A percentile compares a stretch with the other conserved stretches of the same genome.
These are phyloP conservation scores for Pecoramyces ruminantium DNA, from an alignment of 192 early-diverging fungal species.

Conservation along the genomic window DNA sequence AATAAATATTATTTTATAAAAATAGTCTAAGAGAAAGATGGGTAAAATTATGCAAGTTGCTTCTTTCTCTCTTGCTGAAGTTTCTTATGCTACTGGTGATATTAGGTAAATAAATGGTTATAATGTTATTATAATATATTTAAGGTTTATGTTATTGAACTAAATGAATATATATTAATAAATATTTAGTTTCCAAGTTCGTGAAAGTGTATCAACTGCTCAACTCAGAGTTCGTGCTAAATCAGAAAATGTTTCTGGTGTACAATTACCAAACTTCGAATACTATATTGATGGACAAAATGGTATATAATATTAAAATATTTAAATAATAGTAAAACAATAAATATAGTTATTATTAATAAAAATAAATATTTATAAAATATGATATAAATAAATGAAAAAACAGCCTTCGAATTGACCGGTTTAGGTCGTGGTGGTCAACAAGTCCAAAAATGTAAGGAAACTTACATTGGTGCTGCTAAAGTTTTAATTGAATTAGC, in stretches of 20 bases:
- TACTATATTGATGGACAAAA: slow-evolving; percentile 71
- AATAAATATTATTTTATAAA: too few species aligned
- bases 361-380: too few species aligned
- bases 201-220: slow-evolving; percentile 82
- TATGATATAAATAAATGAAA: too few species aligned
- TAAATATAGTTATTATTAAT: too few species aligned
- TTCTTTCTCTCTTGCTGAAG: slow-evolving; percentile 93
- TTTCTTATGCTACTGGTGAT: slow-evolving; percentile 91
- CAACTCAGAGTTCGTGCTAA: slow-evolving; percentile 80
- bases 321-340: too few species aligned
- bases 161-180: neutral
- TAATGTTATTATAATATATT: too few species aligned
- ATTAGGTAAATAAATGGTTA: too few species aligned
- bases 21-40: slow-evolving; percentile 96
- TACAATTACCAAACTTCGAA: slow-evolving; percentile 87
- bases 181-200: slow-evolving; percentile 67
- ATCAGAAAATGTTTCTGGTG: slow-evolving; percentile 95
- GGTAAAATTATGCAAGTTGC: slow-evolving; percentile 96
- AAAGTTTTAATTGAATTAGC: slow-evolving; percentile 93
- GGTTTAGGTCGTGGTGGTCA: slow-evolving; percentile 95
- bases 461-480: slow-evolving; percentile 85
- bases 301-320: slow-evolving; percentile 38
- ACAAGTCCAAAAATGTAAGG: slow-evolving; percentile 85
- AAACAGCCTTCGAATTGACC: slow-evolving; percentile 83
- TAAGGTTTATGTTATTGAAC: too few species aligned